Base-by-base conservation (phyloP, 208 protist species). In the Acanthamoeba divionensis region DNA sequence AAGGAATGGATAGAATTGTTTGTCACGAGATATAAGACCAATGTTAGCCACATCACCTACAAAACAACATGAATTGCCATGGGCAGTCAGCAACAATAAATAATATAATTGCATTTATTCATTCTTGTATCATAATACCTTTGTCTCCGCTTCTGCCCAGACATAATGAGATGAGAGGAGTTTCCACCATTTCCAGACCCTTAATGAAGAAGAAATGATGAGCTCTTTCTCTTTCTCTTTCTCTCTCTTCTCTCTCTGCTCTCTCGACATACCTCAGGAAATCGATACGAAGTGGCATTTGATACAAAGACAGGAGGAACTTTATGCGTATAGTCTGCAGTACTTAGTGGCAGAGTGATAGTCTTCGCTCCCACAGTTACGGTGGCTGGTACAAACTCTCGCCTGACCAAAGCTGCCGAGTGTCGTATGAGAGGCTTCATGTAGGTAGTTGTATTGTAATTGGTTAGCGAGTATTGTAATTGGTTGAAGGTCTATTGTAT, bases 1-100 rank as follows among this genome's bases (percentile, higher is more conserved):
- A 13, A 85, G 26, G 47, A 85, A 85, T 2, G 75, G 75, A 31
- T 85, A 85, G 75, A 48, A 85, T 6, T 3, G 3, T 5, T 31
- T 6, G 21, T 33, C 2, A 4, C 75, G 75, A 12, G 75, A 47
- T 10, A 85, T 85, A 54, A 85, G 15, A 7, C 47, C 75, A 29
- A 85, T 38, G 52, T 85, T 85, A 41, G 75, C 75, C 15, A 85
- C 75, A 63, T 85, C 75, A n/a, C n/a, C n/a, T n/a, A n/a, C n/a
- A n/a, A n/a, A n/a, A n/a, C n/a, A n/a, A n/a, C n/a, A n/a, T n/a
- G n/a, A n/a, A n/a, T n/a, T n/a, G n/a, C n/a, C n/a, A n/a, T n/a
- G n/a, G n/a, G n/a, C n/a, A n/a, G n/a, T n/a, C n/a, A n/a, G n/a
- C n/a, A n/a, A n/a, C n/a, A n/a, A n/a, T n/a, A n/a, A n/a, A n/a